These are phyloP conservation scores for Saccharomycodes ludwigii DNA, from an alignment of 805 yeast species.

Conservation along the genomic window DNA sequence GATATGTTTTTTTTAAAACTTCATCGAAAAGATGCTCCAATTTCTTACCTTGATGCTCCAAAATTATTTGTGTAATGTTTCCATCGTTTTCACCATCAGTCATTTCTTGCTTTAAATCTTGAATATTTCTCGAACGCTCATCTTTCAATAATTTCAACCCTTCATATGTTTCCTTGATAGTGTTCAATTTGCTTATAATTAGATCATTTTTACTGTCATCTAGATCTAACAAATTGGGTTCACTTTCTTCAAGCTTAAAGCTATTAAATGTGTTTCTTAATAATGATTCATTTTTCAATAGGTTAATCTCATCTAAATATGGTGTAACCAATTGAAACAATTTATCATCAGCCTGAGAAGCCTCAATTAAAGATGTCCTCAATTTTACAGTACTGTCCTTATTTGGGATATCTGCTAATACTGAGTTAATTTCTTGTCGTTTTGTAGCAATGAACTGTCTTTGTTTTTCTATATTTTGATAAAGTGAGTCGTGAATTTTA, in stretches of 20 bases:
- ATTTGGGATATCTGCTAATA: constrained; percentile 24
- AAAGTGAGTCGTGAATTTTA: constrained; percentile 16
- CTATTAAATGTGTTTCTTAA: constrained; percentile 27
- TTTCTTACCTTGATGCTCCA: constrained; percentile 41
- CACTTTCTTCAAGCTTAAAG: constrained; percentile 8
- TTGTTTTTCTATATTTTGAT: constrained; percentile 19
- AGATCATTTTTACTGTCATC: constrained; percentile 35
- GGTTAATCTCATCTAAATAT: constrained; percentile 28
- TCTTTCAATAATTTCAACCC: constrained; percentile 50
- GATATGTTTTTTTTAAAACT: constrained; percentile 61
- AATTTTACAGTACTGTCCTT: constrained; percentile 47
- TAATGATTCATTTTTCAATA: constrained; percentile 33
- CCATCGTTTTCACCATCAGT: constrained; percentile 63
- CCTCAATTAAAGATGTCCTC: constrained; percentile 49
- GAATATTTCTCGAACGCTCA: constrained; percentile 49
- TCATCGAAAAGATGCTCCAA: constrained; percentile 37
- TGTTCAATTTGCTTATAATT: constrained; percentile 28
- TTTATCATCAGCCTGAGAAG: constrained; percentile 45
- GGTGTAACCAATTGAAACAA: constrained; percentile 36
- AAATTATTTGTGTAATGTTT: not conserved
- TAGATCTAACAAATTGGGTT: constrained; percentile 49
- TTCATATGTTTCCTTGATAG: constrained; percentile 44
- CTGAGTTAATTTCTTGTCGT: constrained; percentile 26
- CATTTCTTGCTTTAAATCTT: constrained; percentile 54
- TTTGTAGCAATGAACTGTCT: constrained; percentile 24